A percentile compares a stretch with the other conserved stretches of the same genome.
Conservation (phyloP, 192 early-diverging fungal species). For the Coemansia sp. region DNA sequence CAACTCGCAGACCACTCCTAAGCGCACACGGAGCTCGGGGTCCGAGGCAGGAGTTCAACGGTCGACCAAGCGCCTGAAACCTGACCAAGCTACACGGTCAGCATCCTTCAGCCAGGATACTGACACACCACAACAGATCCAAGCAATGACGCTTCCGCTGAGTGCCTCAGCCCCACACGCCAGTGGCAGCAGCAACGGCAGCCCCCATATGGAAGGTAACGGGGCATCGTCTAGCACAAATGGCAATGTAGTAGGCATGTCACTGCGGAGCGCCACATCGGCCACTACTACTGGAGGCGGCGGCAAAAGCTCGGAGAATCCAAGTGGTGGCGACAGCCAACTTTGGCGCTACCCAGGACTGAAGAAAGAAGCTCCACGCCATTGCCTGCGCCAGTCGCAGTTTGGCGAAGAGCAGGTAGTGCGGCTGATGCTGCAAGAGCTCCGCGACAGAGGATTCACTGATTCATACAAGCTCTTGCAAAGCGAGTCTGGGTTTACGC, state of each 20-base stretch:
- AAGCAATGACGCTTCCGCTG: constrained; percentile 27
- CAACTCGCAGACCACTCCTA: constrained; percentile 41
- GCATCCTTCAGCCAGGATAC: constrained; percentile 7
- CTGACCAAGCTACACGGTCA: constrained; percentile 13
- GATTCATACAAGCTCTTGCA: constrained; percentile 70
- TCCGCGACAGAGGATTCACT: constrained; percentile 77
- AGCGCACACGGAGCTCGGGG: constrained; percentile 43
- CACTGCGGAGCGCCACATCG: constrained; percentile 1
- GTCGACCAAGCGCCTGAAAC: constrained; percentile 32
- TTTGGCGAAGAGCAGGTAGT: constrained; percentile 72
- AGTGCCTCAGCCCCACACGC: constrained; percentile 2
- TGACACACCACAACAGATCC: constrained; percentile 10
- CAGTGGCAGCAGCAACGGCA: constrained; percentile 1
- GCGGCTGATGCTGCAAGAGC: constrained; percentile 84
- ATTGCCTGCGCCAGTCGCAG: constrained; percentile 43
- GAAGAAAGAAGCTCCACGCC: constrained; percentile 32
- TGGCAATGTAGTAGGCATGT: constrained; percentile 9
- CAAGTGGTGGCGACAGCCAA: neutral
- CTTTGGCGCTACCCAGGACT: constrained; percentile 41
- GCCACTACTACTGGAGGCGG: constrained; percentile 6
- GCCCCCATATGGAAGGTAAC: neutral
- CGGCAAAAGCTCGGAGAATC: neutral
- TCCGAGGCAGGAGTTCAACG: constrained; percentile 24
- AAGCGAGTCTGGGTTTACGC: constrained; percentile 72
- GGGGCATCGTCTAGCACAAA: neutral